Evolutionary conservation across 768 basidiomycete genomes (phyloP), one percentile per base, ranked within the genome.

Genomic region (Stropharia rugosoannulata): DNA sequence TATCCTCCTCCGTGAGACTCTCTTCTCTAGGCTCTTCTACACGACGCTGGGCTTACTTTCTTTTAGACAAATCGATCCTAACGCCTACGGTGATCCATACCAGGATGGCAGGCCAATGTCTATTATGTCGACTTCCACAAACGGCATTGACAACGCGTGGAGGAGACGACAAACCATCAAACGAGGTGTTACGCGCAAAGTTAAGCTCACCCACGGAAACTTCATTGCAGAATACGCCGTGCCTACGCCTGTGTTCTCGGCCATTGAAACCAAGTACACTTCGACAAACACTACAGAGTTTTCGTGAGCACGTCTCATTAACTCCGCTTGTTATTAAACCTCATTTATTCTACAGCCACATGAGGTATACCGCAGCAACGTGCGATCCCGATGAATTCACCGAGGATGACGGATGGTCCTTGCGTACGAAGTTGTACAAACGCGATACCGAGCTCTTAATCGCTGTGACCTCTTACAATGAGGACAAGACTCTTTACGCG

Each of bases 321-420:
- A 43, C 51, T 42, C 55, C 16, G 41, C 11, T 38, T 18, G 36
- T 42, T 49, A 40, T 40, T 47, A 38, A 9, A 10, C 10, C 51
- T 52, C 12, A 57, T 52, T 13, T 36, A 22, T 39, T 43, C 42
- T 51, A 35, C 57, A 89, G 86, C 35, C 93, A 97, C 71, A 93
- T 97, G 91, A 82, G 94, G 40, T 97, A 96, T 73, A 95, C 87
- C 41, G 95, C 94, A 15, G 93, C 92, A 15, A 95, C 92, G 1
- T 86, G 84, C 65, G 94, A 96, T 65, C 94, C 94, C 12, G 93
- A 96, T 66, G 92, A 95, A 59, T 95, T 95, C 66, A 74, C 74
- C 8, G 83, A 86, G 66, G 88, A 81, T 9, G 83, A 80, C 61
- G 95, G 95, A 35, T 98, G 86, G 81, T 86, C 89, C 1, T 76